A percentile compares a stretch with the other conserved stretches of the same genome.
phyloP scores from a whole-genome alignment of 768 basidiomycete genomes.

The Kwoniella heveanensis region DNA sequence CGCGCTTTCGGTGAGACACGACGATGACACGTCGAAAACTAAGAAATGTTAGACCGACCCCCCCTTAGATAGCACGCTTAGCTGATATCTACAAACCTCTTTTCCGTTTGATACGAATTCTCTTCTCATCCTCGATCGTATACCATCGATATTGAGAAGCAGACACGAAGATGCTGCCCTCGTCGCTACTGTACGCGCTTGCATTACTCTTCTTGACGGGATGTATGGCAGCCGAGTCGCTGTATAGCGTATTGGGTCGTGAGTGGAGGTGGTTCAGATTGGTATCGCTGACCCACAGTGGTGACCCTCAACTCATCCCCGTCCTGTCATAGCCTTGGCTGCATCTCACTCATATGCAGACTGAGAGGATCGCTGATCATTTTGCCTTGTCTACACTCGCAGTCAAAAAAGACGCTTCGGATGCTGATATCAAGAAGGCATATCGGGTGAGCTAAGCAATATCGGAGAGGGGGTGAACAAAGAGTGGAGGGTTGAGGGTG shows the following conservation, averaged over 20 bases:
- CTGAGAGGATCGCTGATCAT: background rate
- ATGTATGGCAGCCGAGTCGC: slow-evolving; percentile 46
- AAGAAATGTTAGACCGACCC: too few relatives aligned
- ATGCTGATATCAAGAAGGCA: slow-evolving; percentile 85
- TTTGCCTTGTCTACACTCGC: background rate
- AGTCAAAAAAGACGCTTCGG: slow-evolving; percentile 77
- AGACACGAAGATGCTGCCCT: slow-evolving; percentile 34
- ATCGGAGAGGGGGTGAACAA: background rate
- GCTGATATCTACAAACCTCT: too few relatives aligned
- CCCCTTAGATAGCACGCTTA: too few relatives aligned
- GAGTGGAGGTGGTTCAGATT: slow-evolving; percentile 55
- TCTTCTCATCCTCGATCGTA: too few relatives aligned
- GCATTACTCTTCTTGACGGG: slow-evolving; percentile 38
- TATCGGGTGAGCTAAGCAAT: slow-evolving; percentile 63
- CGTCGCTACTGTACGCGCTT: slow-evolving; percentile 28
- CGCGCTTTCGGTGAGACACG: too few relatives aligned
- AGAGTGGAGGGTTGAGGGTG: background rate
- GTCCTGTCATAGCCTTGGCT: too few relatives aligned
- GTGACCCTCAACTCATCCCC: too few relatives aligned
- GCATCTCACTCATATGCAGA: too few relatives aligned
- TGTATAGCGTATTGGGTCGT: slow-evolving; percentile 80
- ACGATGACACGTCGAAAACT: slow-evolving; percentile 10
- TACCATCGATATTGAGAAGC: background rate
- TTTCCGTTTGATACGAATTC: too few relatives aligned
- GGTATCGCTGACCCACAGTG: too few relatives aligned